Base-by-base conservation (phyloP, 768 basidiomycete genomes). In the Russula sp. region DNA sequence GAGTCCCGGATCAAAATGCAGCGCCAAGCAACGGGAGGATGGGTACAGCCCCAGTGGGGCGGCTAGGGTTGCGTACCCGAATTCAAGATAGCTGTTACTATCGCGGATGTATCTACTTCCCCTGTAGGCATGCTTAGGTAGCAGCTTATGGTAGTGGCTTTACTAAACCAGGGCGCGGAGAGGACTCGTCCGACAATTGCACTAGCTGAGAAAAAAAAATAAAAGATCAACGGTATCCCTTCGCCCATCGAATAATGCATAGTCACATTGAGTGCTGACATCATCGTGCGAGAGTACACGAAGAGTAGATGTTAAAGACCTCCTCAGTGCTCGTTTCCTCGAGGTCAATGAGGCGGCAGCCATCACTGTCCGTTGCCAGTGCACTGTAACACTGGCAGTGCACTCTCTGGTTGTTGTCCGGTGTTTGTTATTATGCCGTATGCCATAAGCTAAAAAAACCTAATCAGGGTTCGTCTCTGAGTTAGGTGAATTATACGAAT, bases 51-150 rank as follows among this genome's bases (percentile, higher is more conserved):
- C 18, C 3, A 27, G 34, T 7, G 34, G 35, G 22, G 22, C 32
- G 9, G 48, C 6, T 16, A 10, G 2, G 2, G 37, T 9, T 18
- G 48, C 82, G 49, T 62, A 89, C 89, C 84, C 10, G 75, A 72
- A 22, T 75, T 70, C n/a, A 91, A 71, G 58, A 91, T 79, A 14
- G 76, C 76, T 11, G 78, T 71, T 11, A 82, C 77, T 40, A 91
- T 66, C 0, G 70, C 69, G 4, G 77, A 69, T 0, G 90, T 91
- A 68, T 86, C 79, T 31, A 85, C 77, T 68, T 92, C 90, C 4
- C 80, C 87, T 2, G 79, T 71, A 11, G 88, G 87, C 90, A 92
- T 91, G 73, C 84, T 91, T 47, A 92, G 77, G 71, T 87, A 92
- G 72, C 90, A 92, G 75, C 88, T 85, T 35, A 91, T 71, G 5